Percentiles rank a stretch among this genome's conserved stretches.
phyloP scores from a whole-genome alignment of 441 rosid genomes.

The Breynia disticha region DNA sequence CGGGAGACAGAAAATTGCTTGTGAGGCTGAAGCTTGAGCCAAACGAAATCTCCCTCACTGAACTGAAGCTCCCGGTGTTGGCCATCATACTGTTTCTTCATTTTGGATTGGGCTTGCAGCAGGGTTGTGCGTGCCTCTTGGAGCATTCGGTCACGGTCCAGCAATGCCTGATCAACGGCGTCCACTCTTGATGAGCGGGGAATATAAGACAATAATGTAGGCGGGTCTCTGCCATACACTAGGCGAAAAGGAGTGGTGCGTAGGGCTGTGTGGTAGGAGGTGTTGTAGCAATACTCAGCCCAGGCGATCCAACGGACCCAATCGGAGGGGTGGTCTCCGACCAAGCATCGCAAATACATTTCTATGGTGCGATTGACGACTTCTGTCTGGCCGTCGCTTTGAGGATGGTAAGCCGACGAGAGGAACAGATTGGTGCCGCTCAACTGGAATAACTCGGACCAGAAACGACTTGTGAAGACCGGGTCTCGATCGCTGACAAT shows the following conservation, averaged over 20 bases:
- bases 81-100: too few species aligned
- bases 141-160: too few species aligned
- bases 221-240: background rate
- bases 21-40: background rate
- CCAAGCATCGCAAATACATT: background rate
- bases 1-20: background rate
- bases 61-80: too few species aligned
- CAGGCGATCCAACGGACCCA: background rate
- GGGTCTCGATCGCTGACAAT: background rate
- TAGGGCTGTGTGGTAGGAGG: background rate
- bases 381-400: constrained; percentile 4
- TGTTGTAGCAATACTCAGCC: background rate
- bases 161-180: background rate
- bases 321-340: background rate
- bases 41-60: background rate
- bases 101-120: too few species aligned
- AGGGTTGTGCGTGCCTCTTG: too few species aligned
- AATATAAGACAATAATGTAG: background rate
- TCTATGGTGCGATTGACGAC: background rate
- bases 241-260: background rate
- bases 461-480: background rate
- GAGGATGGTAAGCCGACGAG: constrained; percentile 12
- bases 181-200: background rate
- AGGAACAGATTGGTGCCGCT: background rate
- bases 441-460: background rate